A percentile compares a stretch with the other conserved stretches of the same genome.
phyloP scores from a whole-genome alignment of 371 early-diverging fungal genomes.

The Nematocida parisii region DNA sequence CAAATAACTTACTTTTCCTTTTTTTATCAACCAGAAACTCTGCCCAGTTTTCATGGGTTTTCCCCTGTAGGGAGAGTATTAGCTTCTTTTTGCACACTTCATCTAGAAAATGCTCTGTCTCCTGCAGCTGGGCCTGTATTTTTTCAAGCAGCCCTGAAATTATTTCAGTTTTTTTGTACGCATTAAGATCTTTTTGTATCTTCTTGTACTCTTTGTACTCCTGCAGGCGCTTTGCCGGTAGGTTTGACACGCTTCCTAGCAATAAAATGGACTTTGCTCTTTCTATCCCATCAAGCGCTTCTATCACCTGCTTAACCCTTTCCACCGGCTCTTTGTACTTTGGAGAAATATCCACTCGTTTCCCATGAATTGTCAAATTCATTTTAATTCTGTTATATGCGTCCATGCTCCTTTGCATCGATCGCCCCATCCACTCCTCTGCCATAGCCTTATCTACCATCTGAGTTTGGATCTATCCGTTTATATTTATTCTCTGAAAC shows the following conservation, averaged over 20 bases:
- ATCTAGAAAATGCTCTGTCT: constrained; percentile 36
- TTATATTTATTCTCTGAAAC: too few relatives aligned
- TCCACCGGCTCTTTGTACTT: constrained; percentile 40
- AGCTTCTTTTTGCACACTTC: constrained; percentile 3
- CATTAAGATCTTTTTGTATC: constrained; percentile 5
- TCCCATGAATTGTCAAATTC: neutral
- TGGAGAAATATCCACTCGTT: neutral
- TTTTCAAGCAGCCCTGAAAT: neutral
- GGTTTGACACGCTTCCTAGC: too few relatives aligned
- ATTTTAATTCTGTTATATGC: constrained; percentile 53
- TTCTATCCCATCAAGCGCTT: constrained; percentile 25
- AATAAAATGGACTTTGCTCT: constrained; percentile 6
- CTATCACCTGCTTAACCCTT: constrained; percentile 29
- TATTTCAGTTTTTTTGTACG: constrained; percentile 9
- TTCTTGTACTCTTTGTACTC: constrained; percentile 4
- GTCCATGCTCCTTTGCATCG: constrained; percentile 34
- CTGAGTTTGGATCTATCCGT: neutral
- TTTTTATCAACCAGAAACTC: constrained; percentile 28
- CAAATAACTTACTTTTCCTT: neutral
- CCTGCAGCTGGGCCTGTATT: neutral
- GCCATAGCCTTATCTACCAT: neutral
- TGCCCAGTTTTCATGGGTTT: constrained; percentile 21
- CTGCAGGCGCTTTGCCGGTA: neutral
- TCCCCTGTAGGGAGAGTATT: constrained; percentile 1
- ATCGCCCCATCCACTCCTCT: neutral